phyloP scores from a whole-genome alignment of 2,329 filamentous ascomycete genomes.

The Colletotrichum musae region DNA sequence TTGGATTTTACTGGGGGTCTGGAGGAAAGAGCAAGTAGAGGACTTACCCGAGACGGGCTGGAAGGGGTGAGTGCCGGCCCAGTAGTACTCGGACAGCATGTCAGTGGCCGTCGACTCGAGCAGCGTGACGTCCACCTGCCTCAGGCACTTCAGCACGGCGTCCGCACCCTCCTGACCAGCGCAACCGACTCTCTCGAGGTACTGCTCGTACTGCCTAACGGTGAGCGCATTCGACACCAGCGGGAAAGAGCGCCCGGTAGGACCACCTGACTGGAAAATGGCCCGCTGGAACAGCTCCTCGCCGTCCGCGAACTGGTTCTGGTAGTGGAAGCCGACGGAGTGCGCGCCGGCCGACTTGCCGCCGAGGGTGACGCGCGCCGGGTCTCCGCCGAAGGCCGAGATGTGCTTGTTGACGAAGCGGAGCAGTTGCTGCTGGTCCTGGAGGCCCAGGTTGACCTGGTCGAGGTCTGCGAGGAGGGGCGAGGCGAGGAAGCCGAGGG shows the following conservation, averaged over 20 bases:
- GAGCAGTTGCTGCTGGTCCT: slow-evolving; percentile 67
- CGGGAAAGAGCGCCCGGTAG: slow-evolving; percentile 54
- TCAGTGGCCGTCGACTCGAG: slow-evolving; percentile 46
- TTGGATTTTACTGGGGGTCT: too few species aligned
- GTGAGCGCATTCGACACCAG: slow-evolving; percentile 52
- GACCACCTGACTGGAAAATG: slow-evolving; percentile 55
- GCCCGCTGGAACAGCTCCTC: slow-evolving; percentile 51
- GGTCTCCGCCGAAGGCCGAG: slow-evolving; percentile 67
- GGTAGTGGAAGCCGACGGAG: slow-evolving; percentile 55
- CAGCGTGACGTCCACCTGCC: slow-evolving; percentile 50
- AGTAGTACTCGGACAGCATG: slow-evolving; percentile 19
- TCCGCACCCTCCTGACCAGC: slow-evolving; percentile 46
- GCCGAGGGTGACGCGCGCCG: slow-evolving; percentile 65
- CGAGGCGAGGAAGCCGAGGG: slow-evolving; percentile 61
- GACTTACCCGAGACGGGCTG: slow-evolving; percentile 18
- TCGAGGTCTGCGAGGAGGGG: slow-evolving; percentile 52
- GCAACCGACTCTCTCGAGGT: slow-evolving; percentile 49
- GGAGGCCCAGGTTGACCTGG: slow-evolving; percentile 65
- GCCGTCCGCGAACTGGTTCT: slow-evolving; percentile 52
- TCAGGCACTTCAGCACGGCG: slow-evolving; percentile 56
- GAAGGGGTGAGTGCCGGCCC: slow-evolving; percentile 24
- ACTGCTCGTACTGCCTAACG: slow-evolving; percentile 50
- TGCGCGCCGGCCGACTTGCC: slow-evolving; percentile 68
- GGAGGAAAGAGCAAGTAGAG: too few species aligned
- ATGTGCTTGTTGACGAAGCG: slow-evolving; percentile 69